A percentile compares a stretch with the other conserved stretches of the same genome.
These are phyloP conservation scores for Cocos nucifera DNA, from an alignment of 176 grass and related monocot species.

Conservation along the genomic window DNA sequence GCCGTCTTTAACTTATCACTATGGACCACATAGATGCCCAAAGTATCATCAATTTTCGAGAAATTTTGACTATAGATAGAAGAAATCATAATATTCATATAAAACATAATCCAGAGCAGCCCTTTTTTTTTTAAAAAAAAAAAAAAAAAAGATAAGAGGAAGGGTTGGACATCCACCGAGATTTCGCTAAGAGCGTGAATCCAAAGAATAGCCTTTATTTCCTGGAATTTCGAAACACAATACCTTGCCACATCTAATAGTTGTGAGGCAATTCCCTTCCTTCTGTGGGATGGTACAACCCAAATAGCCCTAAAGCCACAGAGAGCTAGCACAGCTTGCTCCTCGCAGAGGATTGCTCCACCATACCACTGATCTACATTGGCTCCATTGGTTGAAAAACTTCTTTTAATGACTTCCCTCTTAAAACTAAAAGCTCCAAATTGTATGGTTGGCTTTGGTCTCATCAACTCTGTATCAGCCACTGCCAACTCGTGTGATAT, in stretches of 20 bases:
- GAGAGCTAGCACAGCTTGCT: slow-evolving; percentile 46
- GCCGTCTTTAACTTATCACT: no score
- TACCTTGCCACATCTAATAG: slow-evolving; percentile 71
- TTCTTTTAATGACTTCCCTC: slow-evolving; percentile 48
- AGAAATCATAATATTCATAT: no score
- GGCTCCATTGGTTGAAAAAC: slow-evolving; percentile 19
- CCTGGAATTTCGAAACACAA: not conserved
- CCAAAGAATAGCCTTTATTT: no score
- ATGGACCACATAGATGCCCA: no score
- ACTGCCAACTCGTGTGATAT: not conserved
- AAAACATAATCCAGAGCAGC: no score
- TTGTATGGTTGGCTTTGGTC: slow-evolving; percentile 34
- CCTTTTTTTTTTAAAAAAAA: no score
- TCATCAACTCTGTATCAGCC: slow-evolving; percentile 16
- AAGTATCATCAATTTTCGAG: not conserved
- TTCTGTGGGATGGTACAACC: slow-evolving; percentile 63
- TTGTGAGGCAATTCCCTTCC: slow-evolving; percentile 50
- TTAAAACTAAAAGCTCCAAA: slow-evolving; percentile 77
- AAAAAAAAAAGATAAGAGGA: no score
- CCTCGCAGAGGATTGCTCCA: slow-evolving; percentile 62
- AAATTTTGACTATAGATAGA: not conserved
- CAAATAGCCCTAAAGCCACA: slow-evolving; percentile 88
- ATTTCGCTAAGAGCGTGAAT: not conserved
- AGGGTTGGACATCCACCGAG: not conserved
- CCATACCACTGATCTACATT: slow-evolving; percentile 24